Conservation (phyloP, 768 basidiomycete species). For the Cubamyces lactineus region DNA sequence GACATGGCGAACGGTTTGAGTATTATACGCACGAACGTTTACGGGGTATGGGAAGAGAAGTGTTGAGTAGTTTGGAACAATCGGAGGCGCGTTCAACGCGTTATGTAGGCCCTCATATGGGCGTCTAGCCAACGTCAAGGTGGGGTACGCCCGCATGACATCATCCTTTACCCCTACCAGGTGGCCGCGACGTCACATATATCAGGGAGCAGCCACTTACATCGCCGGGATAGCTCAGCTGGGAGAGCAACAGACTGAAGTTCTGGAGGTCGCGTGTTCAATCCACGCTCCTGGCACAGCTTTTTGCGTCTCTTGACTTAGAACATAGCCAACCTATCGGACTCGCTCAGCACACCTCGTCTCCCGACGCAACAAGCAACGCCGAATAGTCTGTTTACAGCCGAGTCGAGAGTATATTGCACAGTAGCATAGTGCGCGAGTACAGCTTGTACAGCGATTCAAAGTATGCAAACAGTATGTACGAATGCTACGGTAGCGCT, state of each 20-base stretch:
- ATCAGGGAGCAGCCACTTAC: too few species aligned
- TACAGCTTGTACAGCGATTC: too few species aligned
- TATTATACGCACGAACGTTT: background rate
- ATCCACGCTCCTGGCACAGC: constrained; percentile 27
- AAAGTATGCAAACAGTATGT: too few species aligned
- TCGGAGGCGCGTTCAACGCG: background rate
- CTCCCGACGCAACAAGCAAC: too few species aligned
- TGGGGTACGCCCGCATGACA: background rate
- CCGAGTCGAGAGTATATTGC: too few species aligned
- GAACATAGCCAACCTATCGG: too few species aligned
- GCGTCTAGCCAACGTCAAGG: background rate
- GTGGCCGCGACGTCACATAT: too few species aligned
- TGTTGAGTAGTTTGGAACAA: background rate
- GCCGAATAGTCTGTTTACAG: too few species aligned
- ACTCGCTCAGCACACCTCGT: too few species aligned
- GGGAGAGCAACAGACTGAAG: constrained; percentile 44
- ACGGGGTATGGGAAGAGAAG: background rate
- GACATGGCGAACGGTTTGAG: constrained; percentile 17
- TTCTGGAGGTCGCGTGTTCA: constrained; percentile 30
- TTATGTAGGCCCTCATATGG: background rate
- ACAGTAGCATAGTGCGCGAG: too few species aligned
- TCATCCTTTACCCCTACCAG: background rate
- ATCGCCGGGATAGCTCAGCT: constrained; percentile 41
- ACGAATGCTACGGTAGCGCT: too few species aligned
- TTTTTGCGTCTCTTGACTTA: background rate